These are phyloP conservation scores for Alternaria sp. DNA, from an alignment of 2,329 filamentous ascomycete species.

Conservation along the genomic window DNA sequence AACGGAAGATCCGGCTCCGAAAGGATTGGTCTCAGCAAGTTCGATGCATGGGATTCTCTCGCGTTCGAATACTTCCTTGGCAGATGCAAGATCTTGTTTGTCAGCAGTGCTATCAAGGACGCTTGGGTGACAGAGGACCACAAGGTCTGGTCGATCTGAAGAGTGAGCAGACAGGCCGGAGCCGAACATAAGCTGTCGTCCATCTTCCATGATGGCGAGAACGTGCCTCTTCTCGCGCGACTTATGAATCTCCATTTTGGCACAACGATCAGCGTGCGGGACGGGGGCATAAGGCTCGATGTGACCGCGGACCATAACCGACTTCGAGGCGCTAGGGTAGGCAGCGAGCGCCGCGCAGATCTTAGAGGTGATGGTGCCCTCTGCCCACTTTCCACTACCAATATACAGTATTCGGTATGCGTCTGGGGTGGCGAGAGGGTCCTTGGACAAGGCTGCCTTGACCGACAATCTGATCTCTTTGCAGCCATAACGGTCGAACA, in stretches of 20 bases:
- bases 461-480: conserved; percentile 37
- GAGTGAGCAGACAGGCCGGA: conserved; percentile 7
- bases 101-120: conserved; percentile 16
- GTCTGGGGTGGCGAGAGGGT: conserved; percentile 31
- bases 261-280: conserved; percentile 39
- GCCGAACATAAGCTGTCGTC: conserved; percentile 30
- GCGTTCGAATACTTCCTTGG: conserved; percentile 30
- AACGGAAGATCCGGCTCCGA: conserved; percentile 26
- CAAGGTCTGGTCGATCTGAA: conserved; percentile 35
- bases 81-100: conserved; percentile 26
- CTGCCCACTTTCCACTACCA: conserved; percentile 40
- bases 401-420: conserved; percentile 45
- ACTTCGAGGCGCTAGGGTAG: conserved; percentile 40
- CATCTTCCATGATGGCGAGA: conserved; percentile 32
- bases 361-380: conserved; percentile 36
- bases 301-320: conserved; percentile 44
- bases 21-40: conserved; percentile 37
- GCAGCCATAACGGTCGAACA: conserved; percentile 35
- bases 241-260: conserved; percentile 17
- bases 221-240: conserved; percentile 16
- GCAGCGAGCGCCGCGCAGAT: conserved; percentile 43
- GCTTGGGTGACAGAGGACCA: conserved; percentile 39
- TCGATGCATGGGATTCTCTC: conserved; percentile 40
- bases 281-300: conserved; percentile 41
- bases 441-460: conserved; percentile 35